Evolutionary conservation across 2,329 filamentous ascomycete genomes (phyloP).

Genomic region (Macrophomina tecta): DNA sequence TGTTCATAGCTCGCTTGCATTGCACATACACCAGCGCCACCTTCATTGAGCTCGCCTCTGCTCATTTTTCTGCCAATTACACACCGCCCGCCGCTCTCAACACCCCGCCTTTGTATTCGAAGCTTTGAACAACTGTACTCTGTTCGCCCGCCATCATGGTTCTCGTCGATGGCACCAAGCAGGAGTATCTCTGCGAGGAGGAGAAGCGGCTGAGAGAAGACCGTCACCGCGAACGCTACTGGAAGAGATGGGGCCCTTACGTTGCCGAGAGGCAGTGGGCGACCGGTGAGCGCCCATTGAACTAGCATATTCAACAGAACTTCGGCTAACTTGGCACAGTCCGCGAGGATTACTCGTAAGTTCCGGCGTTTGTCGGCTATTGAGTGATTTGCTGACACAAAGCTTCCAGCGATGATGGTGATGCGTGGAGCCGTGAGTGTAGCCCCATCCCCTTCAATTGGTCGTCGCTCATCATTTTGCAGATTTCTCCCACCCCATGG

Average conservation of each 20-base stretch:
- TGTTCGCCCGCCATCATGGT: constrained; percentile 68
- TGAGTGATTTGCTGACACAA: constrained; percentile 36
- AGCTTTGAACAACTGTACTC: constrained; percentile 1
- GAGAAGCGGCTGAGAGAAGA: constrained; percentile 90
- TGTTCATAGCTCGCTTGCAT: constrained; percentile 25
- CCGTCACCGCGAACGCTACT: constrained; percentile 82
- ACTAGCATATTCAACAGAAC: constrained; percentile 11
- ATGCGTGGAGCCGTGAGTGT: constrained; percentile 91
- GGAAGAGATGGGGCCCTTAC: constrained; percentile 98
- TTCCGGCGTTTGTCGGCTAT: constrained; percentile 32
- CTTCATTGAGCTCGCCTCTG: constrained; percentile 14
- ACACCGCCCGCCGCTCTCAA: constrained; percentile 13
- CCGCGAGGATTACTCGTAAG: constrained; percentile 86
- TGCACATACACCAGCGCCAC: constrained; percentile 5
- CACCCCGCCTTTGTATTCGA: not conserved
- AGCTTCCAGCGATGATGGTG: constrained; percentile 70
- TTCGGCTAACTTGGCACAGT: constrained; percentile 59
- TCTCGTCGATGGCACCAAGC: constrained; percentile 73
- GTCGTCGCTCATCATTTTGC: constrained; percentile 36
- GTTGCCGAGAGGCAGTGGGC: constrained; percentile 95
- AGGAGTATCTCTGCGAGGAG: constrained; percentile 87
- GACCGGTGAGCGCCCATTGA: constrained; percentile 68
- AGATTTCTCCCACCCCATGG: constrained; percentile 96
- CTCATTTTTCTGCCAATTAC: not conserved
- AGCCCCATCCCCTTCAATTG: not conserved